Percentiles rank a stretch among this genome's conserved stretches.
phyloP scores from a whole-genome alignment of 352 stramenopile genomes.

The Phytophthora sp. region DNA sequence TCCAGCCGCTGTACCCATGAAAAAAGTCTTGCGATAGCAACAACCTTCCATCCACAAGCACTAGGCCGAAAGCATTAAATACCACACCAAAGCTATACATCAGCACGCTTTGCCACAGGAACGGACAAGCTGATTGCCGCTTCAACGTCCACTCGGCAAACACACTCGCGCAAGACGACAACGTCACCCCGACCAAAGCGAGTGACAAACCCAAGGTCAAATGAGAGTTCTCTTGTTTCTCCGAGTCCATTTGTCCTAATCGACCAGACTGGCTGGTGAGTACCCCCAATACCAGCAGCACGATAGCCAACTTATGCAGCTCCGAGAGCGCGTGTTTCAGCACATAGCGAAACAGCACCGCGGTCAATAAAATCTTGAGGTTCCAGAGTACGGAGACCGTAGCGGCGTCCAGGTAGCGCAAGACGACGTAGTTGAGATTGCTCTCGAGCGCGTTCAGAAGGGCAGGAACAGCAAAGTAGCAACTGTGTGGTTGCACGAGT shows the following conservation, averaged over 20 bases:
- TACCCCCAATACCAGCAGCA: slow-evolving; percentile 78
- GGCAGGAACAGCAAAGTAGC: slow-evolving; percentile 78
- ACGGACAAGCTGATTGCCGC: slow-evolving; percentile 63
- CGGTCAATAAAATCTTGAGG: slow-evolving; percentile 87
- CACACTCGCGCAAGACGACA: slow-evolving; percentile 87
- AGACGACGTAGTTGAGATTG: slow-evolving; percentile 87
- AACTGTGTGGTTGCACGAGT: slow-evolving; percentile 42
- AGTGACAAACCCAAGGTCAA: slow-evolving; percentile 56
- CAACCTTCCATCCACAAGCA: slow-evolving; percentile 44
- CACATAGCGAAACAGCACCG: slow-evolving; percentile 81
- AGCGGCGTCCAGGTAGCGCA: slow-evolving; percentile 82
- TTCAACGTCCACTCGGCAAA: slow-evolving; percentile 88
- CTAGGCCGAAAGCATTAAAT: slow-evolving; percentile 71
- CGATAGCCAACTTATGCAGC: slow-evolving; percentile 76
- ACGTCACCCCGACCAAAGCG: slow-evolving; percentile 66
- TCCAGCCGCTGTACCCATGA: slow-evolving; percentile 80
- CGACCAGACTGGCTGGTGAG: slow-evolving; percentile 80
- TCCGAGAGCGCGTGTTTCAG: slow-evolving; percentile 70
- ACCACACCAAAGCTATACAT: slow-evolving; percentile 79
- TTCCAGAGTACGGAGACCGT: slow-evolving; percentile 90
- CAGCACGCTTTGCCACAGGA: slow-evolving; percentile 83
- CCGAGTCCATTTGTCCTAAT: slow-evolving; percentile 8
- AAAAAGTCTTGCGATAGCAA: slow-evolving; percentile 60
- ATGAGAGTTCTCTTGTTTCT: slow-evolving; percentile 16
- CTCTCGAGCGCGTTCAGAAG: slow-evolving; percentile 85